Conservation (phyloP, 163 green algal genomes). For the Volvox carteri region DNA sequence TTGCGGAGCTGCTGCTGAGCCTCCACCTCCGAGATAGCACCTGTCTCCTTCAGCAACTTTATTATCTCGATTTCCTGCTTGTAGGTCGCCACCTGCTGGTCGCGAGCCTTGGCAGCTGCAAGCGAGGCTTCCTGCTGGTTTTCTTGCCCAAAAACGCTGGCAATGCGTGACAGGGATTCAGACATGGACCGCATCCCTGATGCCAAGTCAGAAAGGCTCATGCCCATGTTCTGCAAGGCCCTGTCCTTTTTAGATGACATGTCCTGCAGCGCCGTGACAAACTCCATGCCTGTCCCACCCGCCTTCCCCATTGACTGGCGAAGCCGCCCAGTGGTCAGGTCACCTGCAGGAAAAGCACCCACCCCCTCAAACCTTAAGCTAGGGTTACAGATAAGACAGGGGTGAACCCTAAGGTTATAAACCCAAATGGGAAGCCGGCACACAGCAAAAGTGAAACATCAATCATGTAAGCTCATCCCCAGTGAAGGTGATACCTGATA, state of each 20-base stretch:
- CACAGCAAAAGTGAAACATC: neutral
- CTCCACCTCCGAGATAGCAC: neutral
- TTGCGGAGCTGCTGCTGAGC: too few relatives aligned
- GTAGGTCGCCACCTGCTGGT: neutral
- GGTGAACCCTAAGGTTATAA: too few relatives aligned
- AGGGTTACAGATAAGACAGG: neutral
- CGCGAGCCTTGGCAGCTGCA: neutral
- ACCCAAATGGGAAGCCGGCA: neutral
- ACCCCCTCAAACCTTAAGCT: too few relatives aligned
- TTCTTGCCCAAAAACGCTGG: neutral
- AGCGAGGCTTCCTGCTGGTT: neutral
- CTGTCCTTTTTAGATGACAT: neutral
- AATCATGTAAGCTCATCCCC: neutral
- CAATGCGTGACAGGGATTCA: neutral
- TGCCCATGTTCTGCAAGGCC: neutral
- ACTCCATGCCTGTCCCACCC: neutral
- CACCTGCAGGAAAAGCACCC: neutral
- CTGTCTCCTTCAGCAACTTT: neutral
- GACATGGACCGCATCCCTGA: neutral
- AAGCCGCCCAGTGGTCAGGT: neutral
- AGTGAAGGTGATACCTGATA: neutral
- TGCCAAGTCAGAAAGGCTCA: neutral
- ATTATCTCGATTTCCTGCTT: neutral
- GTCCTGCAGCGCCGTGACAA: neutral
- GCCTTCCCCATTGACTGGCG: neutral